Base-by-base conservation (phyloP, 192 early-diverging fungal species). In the Dissophora ornata region DNA sequence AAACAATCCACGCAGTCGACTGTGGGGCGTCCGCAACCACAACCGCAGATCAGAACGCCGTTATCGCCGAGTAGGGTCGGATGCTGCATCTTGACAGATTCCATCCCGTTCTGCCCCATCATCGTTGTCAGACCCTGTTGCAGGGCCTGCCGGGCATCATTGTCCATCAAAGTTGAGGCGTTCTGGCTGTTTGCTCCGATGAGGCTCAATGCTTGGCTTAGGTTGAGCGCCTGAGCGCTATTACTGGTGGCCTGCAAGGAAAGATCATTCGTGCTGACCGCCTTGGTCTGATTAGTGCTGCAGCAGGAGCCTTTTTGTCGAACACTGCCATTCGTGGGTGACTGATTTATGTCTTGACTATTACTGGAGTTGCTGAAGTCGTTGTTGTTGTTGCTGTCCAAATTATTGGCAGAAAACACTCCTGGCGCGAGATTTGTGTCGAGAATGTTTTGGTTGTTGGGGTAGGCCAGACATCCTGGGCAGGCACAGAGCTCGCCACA, bases 1-100 rank as follows among this genome's bases (percentile, higher is more conserved):
- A 67, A 77, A 24, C 73, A 77, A 12, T 77, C 73, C 32, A 57
- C 52, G 57, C 73, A 77, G 24, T 77, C 73, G 8, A 77, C 73
- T 0, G 73, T 77, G 10, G 73, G 64, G 5, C 73, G 73, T 25
- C 73, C 63, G 32, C 73, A 77, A 1, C 73, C 73, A 44, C 73
- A 77, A 10, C 73, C 73, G 25, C 73, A 77, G 5, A 67, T 77
- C 46, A 77, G 22, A 1, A 77, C 53, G 18, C 73, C 64, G 33
- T 61, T 67, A 11, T 67, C 65, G 16, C 64, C 52, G 0, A 77
- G 36, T 2, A 77, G 32, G 13, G 73, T 77, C 4, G 73, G 73
- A 57, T 77, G 73, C n/a, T 77, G 73, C 59, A 77, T 55, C 73
- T 67, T 77, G 45, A 58, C 63, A 1, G 70, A 40, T 11, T 74